A percentile compares a stretch with the other conserved stretches of the same genome.
These are phyloP conservation scores for Trifolium repens DNA, from an alignment of 306 rosid genomes.

Conservation along the genomic window DNA sequence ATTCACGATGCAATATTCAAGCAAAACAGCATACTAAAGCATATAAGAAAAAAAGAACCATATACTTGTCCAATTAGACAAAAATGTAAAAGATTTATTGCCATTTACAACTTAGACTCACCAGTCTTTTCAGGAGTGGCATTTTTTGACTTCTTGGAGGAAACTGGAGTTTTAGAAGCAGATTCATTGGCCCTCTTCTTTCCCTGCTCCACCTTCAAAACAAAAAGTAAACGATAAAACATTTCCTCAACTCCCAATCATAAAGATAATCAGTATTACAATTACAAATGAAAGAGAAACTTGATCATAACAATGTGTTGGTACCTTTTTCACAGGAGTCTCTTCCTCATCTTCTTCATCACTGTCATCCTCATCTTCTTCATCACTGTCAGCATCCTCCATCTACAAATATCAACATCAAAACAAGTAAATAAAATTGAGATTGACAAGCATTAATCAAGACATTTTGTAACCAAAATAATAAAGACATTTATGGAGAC, in stretches of 20 bases:
- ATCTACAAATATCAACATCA: slow-evolving; percentile 41
- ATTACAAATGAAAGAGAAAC: not conserved
- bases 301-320: not conserved
- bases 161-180: slow-evolving; percentile 65
- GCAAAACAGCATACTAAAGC: not conserved
- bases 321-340: slow-evolving; percentile 66
- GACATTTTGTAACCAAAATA: not conserved
- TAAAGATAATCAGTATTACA: not conserved
- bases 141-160: slow-evolving; percentile 71
- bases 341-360: slow-evolving; percentile 59
- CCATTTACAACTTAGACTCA: slow-evolving; percentile 34
- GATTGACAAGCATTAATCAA: not conserved
- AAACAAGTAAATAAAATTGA: not conserved
- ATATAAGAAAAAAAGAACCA: not conserved
- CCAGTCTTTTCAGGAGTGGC: slow-evolving; percentile 79
- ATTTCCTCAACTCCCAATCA: not conserved
- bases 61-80: not conserved
- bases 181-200: slow-evolving; percentile 78
- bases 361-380: slow-evolving; percentile 50
- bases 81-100: not conserved
- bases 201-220: slow-evolving; percentile 48
- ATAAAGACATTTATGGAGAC: not conserved
- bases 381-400: slow-evolving; percentile 49
- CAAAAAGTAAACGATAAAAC: not conserved
- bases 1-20: not conserved